Evolutionary conservation across 2,329 filamentous ascomycete genomes (phyloP).

Genomic region (Sporothrix dimorphospora): DNA sequence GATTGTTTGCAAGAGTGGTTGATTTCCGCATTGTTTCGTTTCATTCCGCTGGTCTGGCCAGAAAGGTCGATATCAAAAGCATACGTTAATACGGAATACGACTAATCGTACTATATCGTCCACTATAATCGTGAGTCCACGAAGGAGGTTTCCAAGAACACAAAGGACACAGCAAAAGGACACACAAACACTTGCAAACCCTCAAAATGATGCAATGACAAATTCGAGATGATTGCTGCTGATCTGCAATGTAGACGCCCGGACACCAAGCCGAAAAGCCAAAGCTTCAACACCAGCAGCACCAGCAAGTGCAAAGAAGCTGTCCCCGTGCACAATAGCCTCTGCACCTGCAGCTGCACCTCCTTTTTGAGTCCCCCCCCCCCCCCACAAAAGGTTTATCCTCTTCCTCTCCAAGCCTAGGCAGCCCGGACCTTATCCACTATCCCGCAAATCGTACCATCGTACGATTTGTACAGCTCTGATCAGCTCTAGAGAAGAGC

Average conservation of each 20-base stretch:
- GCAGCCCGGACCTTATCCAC: not conserved
- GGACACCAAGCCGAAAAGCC: not conserved
- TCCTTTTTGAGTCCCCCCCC: too few species aligned
- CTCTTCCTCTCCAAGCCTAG: slow-evolving; percentile 4
- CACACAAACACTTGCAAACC: not conserved
- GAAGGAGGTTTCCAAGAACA: not conserved
- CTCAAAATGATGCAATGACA: not conserved
- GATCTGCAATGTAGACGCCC: not conserved
- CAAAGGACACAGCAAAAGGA: not conserved
- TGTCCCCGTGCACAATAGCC: not conserved
- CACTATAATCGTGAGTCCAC: not conserved
- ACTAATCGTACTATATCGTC: not conserved
- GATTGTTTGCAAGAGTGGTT: not conserved
- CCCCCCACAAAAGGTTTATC: not conserved
- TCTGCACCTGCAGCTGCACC: not conserved
- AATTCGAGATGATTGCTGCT: not conserved
- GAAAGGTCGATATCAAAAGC: not conserved
- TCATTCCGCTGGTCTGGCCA: not conserved
- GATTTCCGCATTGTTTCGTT: not conserved
- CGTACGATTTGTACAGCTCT: slow-evolving; percentile 19
- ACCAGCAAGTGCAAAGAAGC: not conserved
- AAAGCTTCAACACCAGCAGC: not conserved
- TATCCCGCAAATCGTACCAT: slow-evolving; percentile 12
- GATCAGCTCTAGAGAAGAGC: not conserved
- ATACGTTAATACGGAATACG: not conserved